Evolutionary conservation across 805 yeast genomes (phyloP), one percentile per base, ranked within the genome.

Genomic region (Maudiozyma saulgeensis): DNA sequence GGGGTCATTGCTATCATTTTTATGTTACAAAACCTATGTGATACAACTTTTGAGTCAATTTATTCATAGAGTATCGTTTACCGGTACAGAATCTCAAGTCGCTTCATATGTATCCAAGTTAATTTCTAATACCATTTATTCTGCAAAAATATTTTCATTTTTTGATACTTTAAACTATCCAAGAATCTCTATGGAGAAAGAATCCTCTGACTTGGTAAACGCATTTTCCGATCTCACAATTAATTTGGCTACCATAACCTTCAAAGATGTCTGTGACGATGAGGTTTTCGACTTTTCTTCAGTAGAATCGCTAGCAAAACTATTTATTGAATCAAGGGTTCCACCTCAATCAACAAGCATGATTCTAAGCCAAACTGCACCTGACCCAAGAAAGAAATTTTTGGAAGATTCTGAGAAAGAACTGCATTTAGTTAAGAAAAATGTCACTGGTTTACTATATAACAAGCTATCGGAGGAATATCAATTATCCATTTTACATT

Each of bases 21-120:
- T 83, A 46, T 74, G 70, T 40, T 81, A 78, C 53, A 75, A 96
- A 57, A 75, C 80, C 41, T 68, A 74, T 18, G 67, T 84, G 13
- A 68, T 87, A 23, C 85, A 84, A 53, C 79, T 81, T 56, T 66
- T 87, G 51, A 77, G 90, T 16, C 66, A 84, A 48, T 95, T 88
- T 54, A 71, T 91, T n/a, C 89, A 84, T 60, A 74, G 74, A 49
- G 57, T 43, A 52, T 67, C 54, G 74, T 79, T 7, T 71, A 83
- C 7, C 57, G 80, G 38, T 68, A 84, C 26, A 67, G 80, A 55
- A 72, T 78, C 50, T 68, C 75, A 41, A 67, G 70, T 60, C 3
- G 16, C 46, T 23, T 46, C 59, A 23, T 83, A 84, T 54, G 69
- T 82, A 25, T 70, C 75, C 5, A 57, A 72, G 4, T 67, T 89